Evolutionary conservation across 2,329 filamentous ascomycete genomes (phyloP).

Genomic region (Clarireedia monteithiana): DNA sequence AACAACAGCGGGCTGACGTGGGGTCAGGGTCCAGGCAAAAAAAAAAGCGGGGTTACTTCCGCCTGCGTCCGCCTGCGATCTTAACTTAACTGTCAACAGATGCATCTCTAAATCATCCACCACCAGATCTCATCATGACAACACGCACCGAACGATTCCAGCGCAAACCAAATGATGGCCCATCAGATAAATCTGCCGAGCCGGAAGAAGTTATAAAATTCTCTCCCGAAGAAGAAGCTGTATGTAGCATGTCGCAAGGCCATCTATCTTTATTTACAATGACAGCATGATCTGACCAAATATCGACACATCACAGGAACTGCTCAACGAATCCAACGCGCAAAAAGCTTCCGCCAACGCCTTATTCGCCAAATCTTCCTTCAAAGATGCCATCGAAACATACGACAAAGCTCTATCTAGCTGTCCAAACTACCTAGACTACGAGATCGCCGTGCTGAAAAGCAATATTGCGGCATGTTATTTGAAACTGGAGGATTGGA

Average conservation of each 20-base stretch:
- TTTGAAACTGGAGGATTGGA: slow-evolving; percentile 78
- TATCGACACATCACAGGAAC: slow-evolving; percentile 37
- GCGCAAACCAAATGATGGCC: slow-evolving; percentile 23
- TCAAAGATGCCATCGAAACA: slow-evolving; percentile 68
- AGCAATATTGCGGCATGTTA: slow-evolving; percentile 89
- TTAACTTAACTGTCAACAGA: no score
- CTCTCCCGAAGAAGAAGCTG: slow-evolving; percentile 37
- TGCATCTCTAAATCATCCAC: neutral
- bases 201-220: slow-evolving; percentile 29
- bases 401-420: slow-evolving; percentile 75
- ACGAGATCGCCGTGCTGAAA: slow-evolving; percentile 77
- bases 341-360: slow-evolving; percentile 72
- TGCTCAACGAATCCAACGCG: slow-evolving; percentile 63
- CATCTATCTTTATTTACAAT: no score
- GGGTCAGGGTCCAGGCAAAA: no score
- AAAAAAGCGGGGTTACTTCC: no score
- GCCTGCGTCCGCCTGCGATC: no score
- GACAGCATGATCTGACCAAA: neutral
- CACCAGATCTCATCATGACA: slow-evolving; percentile 19
- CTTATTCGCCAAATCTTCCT: slow-evolving; percentile 66
- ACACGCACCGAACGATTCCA: slow-evolving; percentile 27
- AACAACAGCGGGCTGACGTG: neutral
- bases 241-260: slow-evolving; percentile 14
- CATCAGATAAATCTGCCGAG: slow-evolving; percentile 12
- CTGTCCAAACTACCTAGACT: slow-evolving; percentile 79